Percentiles rank a stretch among this genome's conserved stretches.
phyloP scores from a whole-genome alignment of 164 flowering plant genomes.

The Stephania yunnanensis region DNA sequence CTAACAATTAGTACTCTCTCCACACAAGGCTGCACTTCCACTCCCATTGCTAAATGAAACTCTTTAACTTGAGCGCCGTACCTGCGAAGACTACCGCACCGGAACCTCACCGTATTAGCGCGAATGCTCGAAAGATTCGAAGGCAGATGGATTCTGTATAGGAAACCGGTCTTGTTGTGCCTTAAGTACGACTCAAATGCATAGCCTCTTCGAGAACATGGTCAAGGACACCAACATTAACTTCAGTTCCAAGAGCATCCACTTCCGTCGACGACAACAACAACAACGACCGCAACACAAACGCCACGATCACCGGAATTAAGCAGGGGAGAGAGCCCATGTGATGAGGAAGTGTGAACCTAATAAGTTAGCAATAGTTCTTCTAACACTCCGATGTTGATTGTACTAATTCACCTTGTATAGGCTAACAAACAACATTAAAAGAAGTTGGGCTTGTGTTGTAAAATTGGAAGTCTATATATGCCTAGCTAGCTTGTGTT shows the following conservation, averaged over 20 bases:
- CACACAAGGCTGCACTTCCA: conserved; percentile 48
- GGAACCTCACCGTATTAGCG: conserved; percentile 43
- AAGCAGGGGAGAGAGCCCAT: conserved; percentile 28
- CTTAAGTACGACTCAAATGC: conserved; percentile 40
- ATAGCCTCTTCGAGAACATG: conserved; percentile 57
- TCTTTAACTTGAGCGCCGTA: conserved; percentile 66
- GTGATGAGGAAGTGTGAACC: conserved; percentile 14
- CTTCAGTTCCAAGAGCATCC: conserved; percentile 30
- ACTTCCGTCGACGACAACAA: background rate
- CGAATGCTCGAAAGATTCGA: conserved; percentile 52
- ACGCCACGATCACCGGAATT: background rate
- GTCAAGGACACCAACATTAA: conserved; percentile 45
- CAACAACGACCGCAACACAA: background rate
- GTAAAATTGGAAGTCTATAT: background rate
- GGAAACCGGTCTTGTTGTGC: conserved; percentile 44
- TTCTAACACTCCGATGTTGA: background rate
- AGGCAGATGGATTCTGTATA: conserved; percentile 45
- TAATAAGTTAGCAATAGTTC: background rate
- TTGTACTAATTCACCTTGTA: background rate
- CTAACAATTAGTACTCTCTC: conserved; percentile 60
- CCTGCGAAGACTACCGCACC: conserved; percentile 78
- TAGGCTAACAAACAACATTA: conserved; percentile 1
- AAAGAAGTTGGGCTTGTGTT: background rate
- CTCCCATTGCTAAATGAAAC: conserved; percentile 48
- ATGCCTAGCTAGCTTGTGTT: background rate